phyloP scores from a whole-genome alignment of 2,329 filamentous ascomycete genomes.

The Mycocentrospora acerina region DNA sequence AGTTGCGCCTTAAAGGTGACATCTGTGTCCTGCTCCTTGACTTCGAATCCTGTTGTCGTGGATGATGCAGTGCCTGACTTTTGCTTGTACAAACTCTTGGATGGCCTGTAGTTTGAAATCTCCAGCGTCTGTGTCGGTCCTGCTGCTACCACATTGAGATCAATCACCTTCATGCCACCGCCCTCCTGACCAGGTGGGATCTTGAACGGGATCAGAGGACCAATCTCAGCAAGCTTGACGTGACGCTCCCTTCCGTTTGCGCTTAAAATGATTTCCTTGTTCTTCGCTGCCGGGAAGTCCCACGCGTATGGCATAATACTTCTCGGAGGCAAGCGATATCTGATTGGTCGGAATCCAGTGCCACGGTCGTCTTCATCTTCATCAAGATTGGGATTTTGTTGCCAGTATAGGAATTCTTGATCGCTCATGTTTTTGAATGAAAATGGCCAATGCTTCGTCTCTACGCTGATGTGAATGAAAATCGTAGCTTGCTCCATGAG shows the following conservation, averaged over 20 bases:
- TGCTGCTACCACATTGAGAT: constrained; percentile 93
- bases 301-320: constrained; percentile 99
- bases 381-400: constrained; percentile 88
- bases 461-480: constrained; percentile 85
- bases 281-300: constrained; percentile 98
- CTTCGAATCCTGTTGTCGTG: constrained; percentile 77
- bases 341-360: constrained; percentile 87
- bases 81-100: constrained; percentile 85
- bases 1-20: constrained; percentile 88
- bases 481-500: constrained; percentile 92
- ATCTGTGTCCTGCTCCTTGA: constrained; percentile 86
- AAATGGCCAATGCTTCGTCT: constrained; percentile 96
- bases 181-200: constrained; percentile 66
- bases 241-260: constrained; percentile 81
- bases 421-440: constrained; percentile 99
- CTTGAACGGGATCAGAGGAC: constrained; percentile 93
- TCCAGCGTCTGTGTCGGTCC: constrained; percentile 94
- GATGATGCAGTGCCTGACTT: constrained; percentile 57
- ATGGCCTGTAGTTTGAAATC: constrained; percentile 88
- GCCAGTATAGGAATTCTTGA: constrained; percentile 93
- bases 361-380: constrained; percentile 82
- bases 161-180: constrained; percentile 79
- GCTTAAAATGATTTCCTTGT: constrained; percentile 85
- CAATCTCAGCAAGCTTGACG: constrained; percentile 94
- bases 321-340: constrained; percentile 85